Evolutionary conservation across 1,284 basidiomycete genomes (phyloP), one percentile per base, ranked within the genome.

Genomic region (Moniliella sp.): DNA sequence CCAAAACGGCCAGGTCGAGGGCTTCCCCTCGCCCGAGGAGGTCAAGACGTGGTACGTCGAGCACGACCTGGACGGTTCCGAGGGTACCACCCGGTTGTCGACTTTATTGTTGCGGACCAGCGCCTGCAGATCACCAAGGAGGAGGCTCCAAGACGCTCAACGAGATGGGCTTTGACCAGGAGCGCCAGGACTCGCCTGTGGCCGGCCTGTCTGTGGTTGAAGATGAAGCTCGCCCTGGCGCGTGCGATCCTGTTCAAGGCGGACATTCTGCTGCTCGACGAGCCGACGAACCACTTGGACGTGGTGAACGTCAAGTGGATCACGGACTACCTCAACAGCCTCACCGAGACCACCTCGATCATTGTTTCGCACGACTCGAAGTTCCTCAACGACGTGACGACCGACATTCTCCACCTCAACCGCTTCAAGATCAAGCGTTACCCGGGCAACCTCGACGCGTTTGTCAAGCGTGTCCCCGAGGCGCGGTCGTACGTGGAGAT

Each of bases 371-470:
- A 59, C 54, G 56, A 59, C 48, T 59, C 56, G 9, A 28, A 37
- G 27, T 59, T 59, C 54, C 42, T 59, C 33, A 57, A 59, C 54
- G 30, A 59, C 26, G 49, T 53, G 37, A 55, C 51, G 45, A 57
- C 56, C n/a, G 56, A 59, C 46, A 57, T 59, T 33, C 51, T 59
- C 34, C 52, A 59, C 45, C 48, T 59, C 36, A 59, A 59, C 51
- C 53, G 54, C 28, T 59, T 59, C 54, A 59, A 59, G 54, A 51
- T 59, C 48, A 57, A 57, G 51, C 36, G 56, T 17, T 59, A 57
- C 38, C 56, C 56, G 9, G 56, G 56, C 33, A 59, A 54, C 50
- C 47, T 59, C 32, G 46, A 50, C 39, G 50, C 47, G 14, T 59
- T 59, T 31, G 54, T 59, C 40, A 57, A 57, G 52, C 53, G 51